Conservation (phyloP, 176 grass and related monocot genomes). For the Canna indica region DNA sequence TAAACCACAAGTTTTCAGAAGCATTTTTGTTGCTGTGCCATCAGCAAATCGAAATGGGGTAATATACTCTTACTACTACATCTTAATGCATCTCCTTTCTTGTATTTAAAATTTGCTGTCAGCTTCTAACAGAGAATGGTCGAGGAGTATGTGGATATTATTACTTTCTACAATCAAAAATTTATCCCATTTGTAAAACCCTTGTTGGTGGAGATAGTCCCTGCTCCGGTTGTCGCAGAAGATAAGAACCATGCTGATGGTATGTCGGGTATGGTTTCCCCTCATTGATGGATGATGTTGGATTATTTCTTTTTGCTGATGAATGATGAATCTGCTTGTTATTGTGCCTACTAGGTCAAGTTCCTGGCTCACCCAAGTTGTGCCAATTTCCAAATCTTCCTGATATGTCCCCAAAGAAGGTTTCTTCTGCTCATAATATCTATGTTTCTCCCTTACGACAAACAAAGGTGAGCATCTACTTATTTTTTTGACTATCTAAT, state of each 20-base stretch:
- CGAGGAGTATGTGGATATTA: slow-evolving; percentile 63
- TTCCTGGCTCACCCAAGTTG: slow-evolving; percentile 66
- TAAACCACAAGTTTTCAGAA: slow-evolving; percentile 64
- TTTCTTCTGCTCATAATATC: slow-evolving; percentile 81
- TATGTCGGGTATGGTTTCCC: slow-evolving; percentile 29
- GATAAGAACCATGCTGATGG: slow-evolving; percentile 55
- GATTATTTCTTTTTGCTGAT: slow-evolving; percentile 19
- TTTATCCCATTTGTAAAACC: slow-evolving; percentile 78
- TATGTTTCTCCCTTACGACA: slow-evolving; percentile 89
- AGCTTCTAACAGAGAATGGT: slow-evolving; percentile 40
- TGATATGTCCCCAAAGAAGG: slow-evolving; percentile 97
- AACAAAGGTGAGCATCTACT: slow-evolving; percentile 52
- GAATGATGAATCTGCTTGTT: slow-evolving; percentile 22
- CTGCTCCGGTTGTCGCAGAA: slow-evolving; percentile 28
- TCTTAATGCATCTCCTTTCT: slow-evolving; percentile 16
- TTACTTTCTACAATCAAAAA: slow-evolving; percentile 86
- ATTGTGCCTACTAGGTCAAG: slow-evolving; percentile 37
- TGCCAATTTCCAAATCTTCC: slow-evolving; percentile 80
- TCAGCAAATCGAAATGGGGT: slow-evolving; percentile 48
- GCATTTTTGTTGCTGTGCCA: slow-evolving; percentile 45
- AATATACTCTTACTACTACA: slow-evolving; percentile 21
- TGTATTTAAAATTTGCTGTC: not conserved
- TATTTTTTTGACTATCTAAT: slow-evolving; percentile 5
- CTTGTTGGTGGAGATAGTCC: slow-evolving; percentile 53
- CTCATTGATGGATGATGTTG: slow-evolving; percentile 15